Evolutionary conservation across 495 filamentous ascomycete species (phyloP).

Genomic region (Neurospora sp.): DNA sequence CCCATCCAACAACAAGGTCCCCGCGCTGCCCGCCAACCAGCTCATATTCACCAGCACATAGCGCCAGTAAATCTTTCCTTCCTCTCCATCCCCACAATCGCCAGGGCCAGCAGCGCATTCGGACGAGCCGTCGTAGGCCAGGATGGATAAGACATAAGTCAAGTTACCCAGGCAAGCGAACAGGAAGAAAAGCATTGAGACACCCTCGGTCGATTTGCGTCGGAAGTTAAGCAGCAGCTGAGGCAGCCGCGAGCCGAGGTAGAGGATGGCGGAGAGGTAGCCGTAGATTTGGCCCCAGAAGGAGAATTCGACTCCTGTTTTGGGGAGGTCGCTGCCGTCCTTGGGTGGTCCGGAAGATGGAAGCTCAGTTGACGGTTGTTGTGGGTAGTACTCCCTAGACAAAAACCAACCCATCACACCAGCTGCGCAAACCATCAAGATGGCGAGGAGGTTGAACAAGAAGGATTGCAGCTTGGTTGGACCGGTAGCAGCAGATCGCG

Average conservation of each 20-base stretch:
- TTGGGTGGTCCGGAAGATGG: slow-evolving; percentile 1
- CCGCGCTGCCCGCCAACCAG: slow-evolving; percentile 83
- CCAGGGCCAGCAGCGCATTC: slow-evolving; percentile 31
- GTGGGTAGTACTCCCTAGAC: slow-evolving; percentile 31
- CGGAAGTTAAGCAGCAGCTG: slow-evolving; percentile 85
- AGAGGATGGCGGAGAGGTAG: slow-evolving; percentile 75
- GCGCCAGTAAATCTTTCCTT: slow-evolving; percentile 48
- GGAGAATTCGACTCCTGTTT: slow-evolving; percentile 15
- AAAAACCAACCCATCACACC: slow-evolving; percentile 83
- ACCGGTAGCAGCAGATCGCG: slow-evolving; percentile 16
- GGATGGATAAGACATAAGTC: slow-evolving; percentile 85
- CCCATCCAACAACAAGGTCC: slow-evolving; percentile 74
- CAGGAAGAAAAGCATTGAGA: slow-evolving; percentile 88
- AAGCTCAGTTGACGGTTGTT: not conserved
- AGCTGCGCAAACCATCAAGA: slow-evolving; percentile 69
- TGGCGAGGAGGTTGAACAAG: slow-evolving; percentile 59
- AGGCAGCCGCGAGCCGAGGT: slow-evolving; percentile 78
- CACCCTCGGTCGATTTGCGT: slow-evolving; percentile 81
- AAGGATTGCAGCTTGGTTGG: slow-evolving; percentile 45
- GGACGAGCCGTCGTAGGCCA: slow-evolving; percentile 62
- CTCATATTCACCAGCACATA: slow-evolving; percentile 82
- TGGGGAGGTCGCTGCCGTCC: slow-evolving; percentile 1
- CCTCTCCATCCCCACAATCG: slow-evolving; percentile 46
- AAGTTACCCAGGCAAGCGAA: slow-evolving; percentile 93
- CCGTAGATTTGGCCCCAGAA: slow-evolving; percentile 77